Percentiles rank a stretch among this genome's conserved stretches.
Conservation (phyloP, 768 basidiomycete genomes). For the Hemileccinum rubropunctum region DNA sequence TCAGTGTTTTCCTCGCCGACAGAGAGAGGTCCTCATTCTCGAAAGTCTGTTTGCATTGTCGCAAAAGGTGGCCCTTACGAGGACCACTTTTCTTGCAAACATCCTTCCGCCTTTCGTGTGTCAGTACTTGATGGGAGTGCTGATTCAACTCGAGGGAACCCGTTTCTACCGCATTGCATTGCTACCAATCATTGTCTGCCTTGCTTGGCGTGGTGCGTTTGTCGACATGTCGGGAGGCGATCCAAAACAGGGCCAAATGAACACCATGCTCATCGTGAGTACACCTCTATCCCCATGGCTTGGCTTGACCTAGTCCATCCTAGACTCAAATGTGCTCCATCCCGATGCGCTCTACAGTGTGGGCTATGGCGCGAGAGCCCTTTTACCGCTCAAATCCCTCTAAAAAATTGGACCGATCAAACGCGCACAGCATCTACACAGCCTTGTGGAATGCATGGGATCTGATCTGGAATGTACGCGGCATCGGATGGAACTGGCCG, state of each 20-base stretch:
- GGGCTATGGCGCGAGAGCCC: slow-evolving; percentile 16
- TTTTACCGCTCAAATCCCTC: slow-evolving; percentile 8
- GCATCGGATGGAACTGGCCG: slow-evolving; percentile 29
- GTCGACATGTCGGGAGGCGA: slow-evolving; percentile 25
- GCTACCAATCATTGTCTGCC: slow-evolving; percentile 45
- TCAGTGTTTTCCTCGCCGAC: neutral
- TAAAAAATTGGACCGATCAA: neutral
- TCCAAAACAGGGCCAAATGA: slow-evolving; percentile 6
- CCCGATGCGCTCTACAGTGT: slow-evolving; percentile 12
- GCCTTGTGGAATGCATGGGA: slow-evolving; percentile 28
- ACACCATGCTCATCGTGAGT: slow-evolving; percentile 20
- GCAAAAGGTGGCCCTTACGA: slow-evolving; percentile 8
- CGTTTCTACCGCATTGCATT: slow-evolving; percentile 42
- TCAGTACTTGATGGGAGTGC: slow-evolving; percentile 50
- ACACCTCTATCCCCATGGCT: neutral
- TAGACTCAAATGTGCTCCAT: slow-evolving; percentile 15
- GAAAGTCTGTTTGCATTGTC: slow-evolving; percentile 3
- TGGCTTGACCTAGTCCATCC: neutral
- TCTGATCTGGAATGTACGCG: slow-evolving; percentile 18
- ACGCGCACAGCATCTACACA: slow-evolving; percentile 1
- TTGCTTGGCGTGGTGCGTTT: slow-evolving; percentile 38
- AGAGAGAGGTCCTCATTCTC: neutral
- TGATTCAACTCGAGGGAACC: slow-evolving; percentile 47
- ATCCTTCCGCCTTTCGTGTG: slow-evolving; percentile 41
- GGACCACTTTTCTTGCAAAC: slow-evolving; percentile 29